These are phyloP conservation scores for Cantharellus cinnabarinus DNA, from an alignment of 768 basidiomycete species.

Conservation along the genomic window DNA sequence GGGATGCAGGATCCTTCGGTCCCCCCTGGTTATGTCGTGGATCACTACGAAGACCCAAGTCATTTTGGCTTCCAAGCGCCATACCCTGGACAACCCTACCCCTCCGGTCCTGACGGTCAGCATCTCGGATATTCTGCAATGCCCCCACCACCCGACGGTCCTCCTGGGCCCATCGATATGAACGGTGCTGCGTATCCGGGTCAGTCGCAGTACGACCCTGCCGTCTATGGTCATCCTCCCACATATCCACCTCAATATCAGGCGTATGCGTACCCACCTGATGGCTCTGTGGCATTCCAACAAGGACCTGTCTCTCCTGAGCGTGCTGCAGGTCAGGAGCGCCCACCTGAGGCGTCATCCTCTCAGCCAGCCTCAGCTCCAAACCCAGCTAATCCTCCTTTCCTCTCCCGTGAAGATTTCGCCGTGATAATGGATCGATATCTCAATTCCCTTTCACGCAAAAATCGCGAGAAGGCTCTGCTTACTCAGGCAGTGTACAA, in stretches of 20 bases:
- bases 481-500: constrained; percentile 1
- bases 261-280: neutral
- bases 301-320: neutral
- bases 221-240: neutral
- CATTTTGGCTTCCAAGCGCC: neutral
- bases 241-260: neutral
- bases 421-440: neutral
- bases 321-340: neutral
- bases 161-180: neutral
- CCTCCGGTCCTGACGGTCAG: neutral
- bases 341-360: neutral
- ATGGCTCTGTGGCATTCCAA: neutral
- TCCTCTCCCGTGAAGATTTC: neutral
- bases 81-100: neutral
- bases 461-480: neutral
- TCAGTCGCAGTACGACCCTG: neutral
- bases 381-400: neutral
- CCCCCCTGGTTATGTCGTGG: neutral
- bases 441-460: neutral
- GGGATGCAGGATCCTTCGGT: neutral
- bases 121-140: neutral
- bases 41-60: neutral
- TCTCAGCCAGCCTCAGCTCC: neutral
- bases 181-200: neutral
- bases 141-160: neutral